Evolutionary conservation across 176 grass and related monocot species (phyloP).

Genomic region (Phoenix roebelenii): DNA sequence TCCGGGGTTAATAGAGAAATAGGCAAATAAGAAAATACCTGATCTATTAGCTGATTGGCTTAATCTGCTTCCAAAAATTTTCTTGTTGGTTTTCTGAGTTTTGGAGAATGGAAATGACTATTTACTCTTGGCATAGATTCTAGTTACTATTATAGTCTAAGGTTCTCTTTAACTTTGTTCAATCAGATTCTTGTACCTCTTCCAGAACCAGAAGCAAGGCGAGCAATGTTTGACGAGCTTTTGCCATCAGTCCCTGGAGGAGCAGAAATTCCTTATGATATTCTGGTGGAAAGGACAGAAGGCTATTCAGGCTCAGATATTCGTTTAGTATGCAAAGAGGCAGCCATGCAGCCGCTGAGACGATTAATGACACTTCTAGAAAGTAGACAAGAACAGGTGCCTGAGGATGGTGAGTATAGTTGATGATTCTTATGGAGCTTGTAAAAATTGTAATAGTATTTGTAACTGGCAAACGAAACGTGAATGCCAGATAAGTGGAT

Average conservation of each 20-base stretch:
- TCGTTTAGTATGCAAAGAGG: constrained; percentile 92
- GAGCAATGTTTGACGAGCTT: constrained; percentile 78
- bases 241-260: constrained; percentile 38
- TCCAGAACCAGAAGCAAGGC: constrained; percentile 88
- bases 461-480: too few relatives aligned
- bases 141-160: too few relatives aligned
- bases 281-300: constrained; percentile 70
- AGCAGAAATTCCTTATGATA: constrained; percentile 52
- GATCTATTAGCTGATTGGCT: too few relatives aligned
- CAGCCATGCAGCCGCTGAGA: constrained; percentile 90
- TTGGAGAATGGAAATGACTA: too few relatives aligned
- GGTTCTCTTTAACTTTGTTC: background rate
- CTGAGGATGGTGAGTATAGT: constrained; percentile 63
- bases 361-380: constrained; percentile 69
- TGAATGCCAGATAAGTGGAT: too few relatives aligned
- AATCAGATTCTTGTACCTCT: constrained; percentile 88
- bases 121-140: too few relatives aligned
- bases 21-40: too few relatives aligned
- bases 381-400: constrained; percentile 27
- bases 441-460: too few relatives aligned
- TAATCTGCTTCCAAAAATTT: too few relatives aligned
- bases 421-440: background rate
- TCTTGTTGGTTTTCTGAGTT: too few relatives aligned
- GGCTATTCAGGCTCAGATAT: constrained; percentile 96
- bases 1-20: too few relatives aligned